Percentiles rank a stretch among this genome's conserved stretches.
Evolutionary conservation across 306 rosid species (phyloP).

Genomic region (Quercus engelmannii): DNA sequence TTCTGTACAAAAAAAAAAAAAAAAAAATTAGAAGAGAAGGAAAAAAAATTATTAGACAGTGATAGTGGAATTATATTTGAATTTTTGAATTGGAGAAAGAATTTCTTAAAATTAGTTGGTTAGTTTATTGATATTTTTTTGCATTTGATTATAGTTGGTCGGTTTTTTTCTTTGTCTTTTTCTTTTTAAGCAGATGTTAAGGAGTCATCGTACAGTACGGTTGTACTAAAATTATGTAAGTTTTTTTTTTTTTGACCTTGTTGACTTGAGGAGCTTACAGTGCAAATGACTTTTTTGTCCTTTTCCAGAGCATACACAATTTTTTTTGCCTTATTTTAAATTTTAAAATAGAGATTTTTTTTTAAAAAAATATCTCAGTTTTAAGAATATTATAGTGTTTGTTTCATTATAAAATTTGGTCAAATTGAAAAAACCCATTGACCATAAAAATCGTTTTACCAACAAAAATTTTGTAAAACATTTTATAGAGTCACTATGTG

Average conservation of each 20-base stretch:
- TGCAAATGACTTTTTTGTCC: background rate
- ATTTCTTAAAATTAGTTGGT: background rate
- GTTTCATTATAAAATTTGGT: too few species aligned
- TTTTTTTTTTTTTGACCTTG: background rate
- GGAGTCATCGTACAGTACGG: too few species aligned
- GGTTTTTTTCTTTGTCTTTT: too few species aligned
- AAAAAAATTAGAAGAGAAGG: background rate
- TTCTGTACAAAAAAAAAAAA: conserved; percentile 6
- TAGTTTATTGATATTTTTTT: background rate
- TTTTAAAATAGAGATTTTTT: background rate
- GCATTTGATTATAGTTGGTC: too few species aligned
- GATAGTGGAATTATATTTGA: background rate
- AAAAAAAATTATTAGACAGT: background rate
- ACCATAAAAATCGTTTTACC: too few species aligned
- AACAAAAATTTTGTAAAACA: too few species aligned
- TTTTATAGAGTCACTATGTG: too few species aligned
- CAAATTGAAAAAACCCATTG: too few species aligned
- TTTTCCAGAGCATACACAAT: background rate
- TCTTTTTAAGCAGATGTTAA: too few species aligned
- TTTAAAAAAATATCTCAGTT: background rate
- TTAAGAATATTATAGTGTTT: too few species aligned
- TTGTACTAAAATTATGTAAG: too few species aligned
- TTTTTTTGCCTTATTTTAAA: too few species aligned
- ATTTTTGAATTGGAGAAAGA: background rate
- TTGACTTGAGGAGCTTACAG: background rate